Base-by-base conservation (phyloP, 306 rosid species). In the Adenanthera pavonina region DNA sequence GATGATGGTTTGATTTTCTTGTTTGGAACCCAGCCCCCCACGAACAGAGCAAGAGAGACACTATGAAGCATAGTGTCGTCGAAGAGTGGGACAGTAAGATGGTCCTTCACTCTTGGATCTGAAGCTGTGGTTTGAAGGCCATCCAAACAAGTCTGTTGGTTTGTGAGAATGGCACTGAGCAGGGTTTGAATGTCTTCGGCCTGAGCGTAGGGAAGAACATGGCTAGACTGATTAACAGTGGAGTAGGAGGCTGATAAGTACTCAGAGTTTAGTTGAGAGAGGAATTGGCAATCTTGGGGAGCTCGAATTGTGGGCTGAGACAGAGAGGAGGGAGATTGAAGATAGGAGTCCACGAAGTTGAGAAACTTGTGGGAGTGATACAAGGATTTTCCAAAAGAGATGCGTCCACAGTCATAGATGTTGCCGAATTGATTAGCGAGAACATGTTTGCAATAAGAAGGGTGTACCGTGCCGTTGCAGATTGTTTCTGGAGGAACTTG, bases 111-210 rank as follows among this genome's bases (percentile, higher is more conserved):
- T 46, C 86, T 83, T 84, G 87, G 80, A 83, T 89, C 79, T 3
- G 90, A 85, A 52, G 92, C 89, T 19, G 89, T 75, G 2, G 87
- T 81, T 30, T 87, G 87, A 2, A 93, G 72, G 8, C 97, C 90
- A 3, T 90, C 97, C 48, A 78, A 38, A 44, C 97, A 93, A 3
- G 97, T 93, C 70, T 91, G 88, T 51, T 88, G 87, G 76, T 93
- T 93, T 1, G 97, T 93, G 68, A 93, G 53, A 69, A 89, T 75
- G 35, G 92, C 97, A 51, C 97, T 93, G 7, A 93, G 85, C 34
- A 80, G 20, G 2, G 94, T 84, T 71, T 90, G 94, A 25, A 87
- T 40, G 7, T 91, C 88, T 2, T 93, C 92, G 40, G 89, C 92
- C 78, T 88, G 70, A 48, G 76, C 40, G 41, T 54, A 71, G 19